Conservation (phyloP, 2,329 filamentous ascomycete genomes). For the Peltaster fructicola region DNA sequence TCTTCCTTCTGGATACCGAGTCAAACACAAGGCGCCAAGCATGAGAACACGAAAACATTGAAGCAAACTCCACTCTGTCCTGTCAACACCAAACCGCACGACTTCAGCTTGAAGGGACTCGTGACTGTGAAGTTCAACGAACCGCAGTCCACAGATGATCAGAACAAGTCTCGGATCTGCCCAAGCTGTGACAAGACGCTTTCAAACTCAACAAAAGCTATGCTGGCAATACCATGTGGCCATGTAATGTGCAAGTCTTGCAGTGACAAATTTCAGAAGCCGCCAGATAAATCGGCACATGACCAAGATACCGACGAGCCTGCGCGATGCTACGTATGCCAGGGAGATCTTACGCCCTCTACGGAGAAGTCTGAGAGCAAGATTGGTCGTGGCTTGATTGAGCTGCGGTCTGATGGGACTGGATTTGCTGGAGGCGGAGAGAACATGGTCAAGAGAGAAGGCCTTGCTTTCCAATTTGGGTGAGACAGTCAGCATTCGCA, state of each 20-base stretch:
- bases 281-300: conserved; percentile 39
- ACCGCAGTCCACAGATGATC: conserved; percentile 24
- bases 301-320: conserved; percentile 35
- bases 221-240: conserved; percentile 73
- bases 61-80: conserved; percentile 54
- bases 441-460: conserved; percentile 61
- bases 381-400: conserved; percentile 54
- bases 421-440: conserved; percentile 80
- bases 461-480: conserved; percentile 75
- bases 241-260: conserved; percentile 82
- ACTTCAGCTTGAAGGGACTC: conserved; percentile 61
- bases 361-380: conserved; percentile 24
- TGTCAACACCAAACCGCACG: conserved; percentile 51
- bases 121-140: conserved; percentile 65
- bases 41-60: conserved; percentile 26
- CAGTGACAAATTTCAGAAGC: conserved; percentile 64
- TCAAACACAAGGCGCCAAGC: conserved; percentile 48
- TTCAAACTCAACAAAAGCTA: conserved; percentile 64
- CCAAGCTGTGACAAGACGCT: conserved; percentile 73
- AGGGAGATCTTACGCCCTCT: conserved; percentile 46
- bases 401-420: conserved; percentile 71
- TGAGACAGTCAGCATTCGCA: no score
- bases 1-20: conserved; percentile 90
- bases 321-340: conserved; percentile 67
- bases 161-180: conserved; percentile 41